Base-by-base conservation (phyloP, 2,329 filamentous ascomycete genomes). In the Xenoacremonium recifei region DNA sequence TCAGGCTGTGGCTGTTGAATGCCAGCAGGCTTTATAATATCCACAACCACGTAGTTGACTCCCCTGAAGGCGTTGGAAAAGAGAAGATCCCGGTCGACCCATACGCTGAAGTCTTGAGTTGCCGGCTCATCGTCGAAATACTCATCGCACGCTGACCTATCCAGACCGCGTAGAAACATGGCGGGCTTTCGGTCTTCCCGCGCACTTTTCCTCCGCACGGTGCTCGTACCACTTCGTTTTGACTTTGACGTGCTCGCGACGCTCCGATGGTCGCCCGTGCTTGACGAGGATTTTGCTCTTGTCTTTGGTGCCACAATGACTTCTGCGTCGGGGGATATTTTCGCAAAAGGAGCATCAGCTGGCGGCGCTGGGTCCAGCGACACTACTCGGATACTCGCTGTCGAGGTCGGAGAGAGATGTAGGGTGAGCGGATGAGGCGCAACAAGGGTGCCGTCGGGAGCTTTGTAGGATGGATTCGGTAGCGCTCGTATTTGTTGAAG, bases 231-330 rank as follows among this genome's bases (percentile, higher is more conserved):
- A 63, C 87, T 85, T 7, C 84, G 78, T 60, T 88, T 92, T 57
- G 84, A 89, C 53, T 85, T 84, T 33, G 89, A 89, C 3, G 85
- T 85, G 55, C 87, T 89, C 1, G 84, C 78, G 7, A 91, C 85
- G 60, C 91, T 96, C 44, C 85, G 77, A 59, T 79, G 89, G 53
- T 95, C 89, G 27, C 82, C 80, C n/a, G 73, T 79, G 45, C 69
- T 76, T 42, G 84, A 79, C 4, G 81, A 72, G 23, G 76, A 70
- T 62, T 88, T 90, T 31, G 86, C 76, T 41, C 92, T 80, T 19
- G 85, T 86, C 69, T 99, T 99, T 1, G 93, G 93, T 4, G 93
- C 93, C 46, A 99, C 93, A 51, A 97, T 95, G 37, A 99, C 91
- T 67, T 99, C 93, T 17, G 92, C 92, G 61, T 97, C 90, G 1